Evolutionary conservation across 352 stramenopile species (phyloP).

Genomic region (Globisporangium okanoganense): DNA sequence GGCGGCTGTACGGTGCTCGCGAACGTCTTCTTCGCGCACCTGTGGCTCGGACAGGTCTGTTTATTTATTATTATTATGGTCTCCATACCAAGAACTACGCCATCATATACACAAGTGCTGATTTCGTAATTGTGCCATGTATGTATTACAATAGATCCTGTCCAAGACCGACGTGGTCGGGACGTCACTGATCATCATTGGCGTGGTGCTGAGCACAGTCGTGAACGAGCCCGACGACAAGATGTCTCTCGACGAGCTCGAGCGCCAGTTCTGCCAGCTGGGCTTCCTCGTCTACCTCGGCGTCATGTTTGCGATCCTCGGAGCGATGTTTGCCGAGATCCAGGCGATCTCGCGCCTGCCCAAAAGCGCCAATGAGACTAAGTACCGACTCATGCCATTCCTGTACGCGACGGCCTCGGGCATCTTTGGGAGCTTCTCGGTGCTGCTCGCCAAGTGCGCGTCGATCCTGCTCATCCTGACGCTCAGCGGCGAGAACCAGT

Average conservation of each 20-base stretch:
- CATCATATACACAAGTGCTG: too few species aligned
- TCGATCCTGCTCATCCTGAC: constrained; percentile 80
- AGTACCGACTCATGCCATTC: constrained; percentile 68
- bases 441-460: constrained; percentile 80
- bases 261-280: constrained; percentile 74
- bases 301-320: constrained; percentile 67
- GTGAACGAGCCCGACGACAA: constrained; percentile 78
- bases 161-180: constrained; percentile 62
- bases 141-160: constrained; percentile 32
- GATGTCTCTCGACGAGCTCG: constrained; percentile 72
- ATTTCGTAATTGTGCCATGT: too few species aligned
- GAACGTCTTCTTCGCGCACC: constrained; percentile 87
- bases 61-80: not conserved
- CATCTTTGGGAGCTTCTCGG: constrained; percentile 82
- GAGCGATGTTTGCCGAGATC: constrained; percentile 70
- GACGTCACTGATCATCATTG: constrained; percentile 77
- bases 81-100: too few species aligned
- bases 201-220: constrained; percentile 77
- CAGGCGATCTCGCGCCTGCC: constrained; percentile 55
- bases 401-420: constrained; percentile 79
- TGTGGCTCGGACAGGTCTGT: constrained; percentile 73
- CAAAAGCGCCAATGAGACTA: constrained; percentile 44
- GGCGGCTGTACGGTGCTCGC: constrained; percentile 84
- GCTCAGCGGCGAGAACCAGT: constrained; percentile 77
- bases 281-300: constrained; percentile 77